Percentiles rank a stretch among this genome's conserved stretches.
Evolutionary conservation across 78 protist genomes (phyloP).

Genomic region (Trichosphaerium sp.): DNA sequence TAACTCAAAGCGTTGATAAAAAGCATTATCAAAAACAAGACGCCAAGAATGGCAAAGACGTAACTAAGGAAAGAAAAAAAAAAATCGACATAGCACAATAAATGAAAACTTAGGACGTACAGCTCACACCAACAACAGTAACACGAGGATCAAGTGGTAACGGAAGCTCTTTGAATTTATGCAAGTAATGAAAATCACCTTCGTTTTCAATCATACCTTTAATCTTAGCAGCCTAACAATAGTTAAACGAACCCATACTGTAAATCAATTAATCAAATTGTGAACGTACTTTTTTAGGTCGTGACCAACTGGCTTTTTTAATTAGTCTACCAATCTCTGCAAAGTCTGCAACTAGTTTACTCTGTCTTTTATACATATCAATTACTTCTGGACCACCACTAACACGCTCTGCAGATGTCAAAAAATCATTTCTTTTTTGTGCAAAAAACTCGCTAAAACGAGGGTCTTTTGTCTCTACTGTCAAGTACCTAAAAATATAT

Average conservation of each 20-base stretch:
- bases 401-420: neutral
- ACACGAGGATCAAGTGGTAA: neutral
- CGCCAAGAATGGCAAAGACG: no score
- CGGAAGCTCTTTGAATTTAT: neutral
- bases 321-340: no score
- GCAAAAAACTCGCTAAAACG: neutral
- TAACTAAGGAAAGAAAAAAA: no score
- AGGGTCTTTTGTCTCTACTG: neutral
- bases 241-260: no score
- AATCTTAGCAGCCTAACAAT: no score
- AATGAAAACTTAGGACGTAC: no score
- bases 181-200: neutral
- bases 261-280: no score
- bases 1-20: neutral
- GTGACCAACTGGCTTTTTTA: no score
- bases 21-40: neutral
- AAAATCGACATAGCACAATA: no score
- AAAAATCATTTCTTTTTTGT: neutral
- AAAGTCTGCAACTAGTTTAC: neutral
- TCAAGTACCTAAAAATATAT: neutral
- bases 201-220: no score
- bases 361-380: neutral
- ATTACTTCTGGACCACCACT: neutral
- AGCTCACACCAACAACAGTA: neutral
- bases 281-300: no score